Evolutionary conservation across 176 grass and related monocot genomes (phyloP).

Genomic region (Eragrostis curvula): DNA sequence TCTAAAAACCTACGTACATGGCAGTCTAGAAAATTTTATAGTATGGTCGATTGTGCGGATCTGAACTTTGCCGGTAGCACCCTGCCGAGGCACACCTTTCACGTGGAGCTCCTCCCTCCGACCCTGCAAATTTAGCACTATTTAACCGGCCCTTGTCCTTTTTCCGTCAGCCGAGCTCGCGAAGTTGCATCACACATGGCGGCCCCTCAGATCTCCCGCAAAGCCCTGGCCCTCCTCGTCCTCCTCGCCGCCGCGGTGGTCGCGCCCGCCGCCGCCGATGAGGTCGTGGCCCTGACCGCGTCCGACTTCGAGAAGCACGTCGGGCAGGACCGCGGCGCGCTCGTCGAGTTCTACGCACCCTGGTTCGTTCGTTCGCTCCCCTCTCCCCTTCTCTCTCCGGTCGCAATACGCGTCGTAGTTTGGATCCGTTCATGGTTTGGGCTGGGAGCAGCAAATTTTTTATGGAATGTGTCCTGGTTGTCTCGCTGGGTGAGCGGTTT

Average conservation of each 20-base stretch:
- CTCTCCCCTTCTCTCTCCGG: neutral
- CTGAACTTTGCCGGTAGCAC: neutral
- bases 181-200: slow-evolving; percentile 35
- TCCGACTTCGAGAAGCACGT: slow-evolving; percentile 95
- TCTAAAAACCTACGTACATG: no score
- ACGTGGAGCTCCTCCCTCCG: neutral
- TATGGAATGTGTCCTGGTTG: neutral
- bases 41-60: neutral
- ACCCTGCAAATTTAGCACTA: neutral
- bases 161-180: neutral
- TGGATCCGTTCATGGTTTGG: slow-evolving; percentile 35
- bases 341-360: slow-evolving; percentile 92
- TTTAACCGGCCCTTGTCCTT: neutral
- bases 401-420: neutral
- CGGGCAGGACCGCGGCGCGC: slow-evolving; percentile 83
- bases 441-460: neutral
- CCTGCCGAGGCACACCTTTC: neutral
- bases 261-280: slow-evolving; percentile 52
- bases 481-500: neutral
- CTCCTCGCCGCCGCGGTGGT: slow-evolving; percentile 15
- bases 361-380: slow-evolving; percentile 55
- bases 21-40: no score
- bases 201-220: slow-evolving; percentile 68
- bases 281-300: slow-evolving; percentile 74
- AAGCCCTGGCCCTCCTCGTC: slow-evolving; percentile 48